Base-by-base conservation (phyloP, 371 early-diverging fungal species). In the Fennellomyces sp. region DNA sequence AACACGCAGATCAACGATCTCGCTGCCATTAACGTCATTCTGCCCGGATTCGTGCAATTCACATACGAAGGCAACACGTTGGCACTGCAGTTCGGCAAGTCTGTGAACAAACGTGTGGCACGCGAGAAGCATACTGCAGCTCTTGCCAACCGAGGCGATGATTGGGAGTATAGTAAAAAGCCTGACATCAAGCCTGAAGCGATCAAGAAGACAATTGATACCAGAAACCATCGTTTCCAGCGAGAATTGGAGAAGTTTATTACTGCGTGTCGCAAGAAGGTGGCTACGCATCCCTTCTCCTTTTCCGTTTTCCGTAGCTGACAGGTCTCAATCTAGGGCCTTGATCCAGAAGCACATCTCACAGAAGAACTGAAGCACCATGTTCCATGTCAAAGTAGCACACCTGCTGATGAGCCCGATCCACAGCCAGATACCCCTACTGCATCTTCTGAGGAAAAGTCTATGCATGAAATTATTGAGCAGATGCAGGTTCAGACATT, bases 11-110 rank as follows among this genome's bases (percentile, higher is more conserved):
- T 68, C 7, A 51, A 67, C 52, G 75, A 78, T 65, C 57, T 78
- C 1, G 70, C 67, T 7, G 68, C 66, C 8, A 69, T 78, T 42
- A 74, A 78, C 50, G 69, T 61, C 28, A 64, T 78, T 27, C 33
- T 78, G 11, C 78, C 75, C 2, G 35, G 62, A 25, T 70, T 74
- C 59, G 45, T 78, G 17, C 61, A 71, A 6, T 61, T 70, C 30
- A 57, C 58, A 13, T 47, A 41, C 21, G 26, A 47, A 19, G 48
- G 48, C 30, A 30, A 25, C 4, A 52, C 19, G 13, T 39, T 47
- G 15, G 45, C 17, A 8, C 36, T 31, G 8, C 70, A 74, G 17
- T 77, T 73, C 60, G 78, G 78, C 7, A 58, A 52, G 35, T 63
- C 69, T 11, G 36, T 58, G 6, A 65, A 51, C 39, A 64, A 68